Evolutionary conservation across 208 protist genomes (phyloP), one percentile per base, ranked within the genome.

Genomic region (Leishmania aethiopica): DNA sequence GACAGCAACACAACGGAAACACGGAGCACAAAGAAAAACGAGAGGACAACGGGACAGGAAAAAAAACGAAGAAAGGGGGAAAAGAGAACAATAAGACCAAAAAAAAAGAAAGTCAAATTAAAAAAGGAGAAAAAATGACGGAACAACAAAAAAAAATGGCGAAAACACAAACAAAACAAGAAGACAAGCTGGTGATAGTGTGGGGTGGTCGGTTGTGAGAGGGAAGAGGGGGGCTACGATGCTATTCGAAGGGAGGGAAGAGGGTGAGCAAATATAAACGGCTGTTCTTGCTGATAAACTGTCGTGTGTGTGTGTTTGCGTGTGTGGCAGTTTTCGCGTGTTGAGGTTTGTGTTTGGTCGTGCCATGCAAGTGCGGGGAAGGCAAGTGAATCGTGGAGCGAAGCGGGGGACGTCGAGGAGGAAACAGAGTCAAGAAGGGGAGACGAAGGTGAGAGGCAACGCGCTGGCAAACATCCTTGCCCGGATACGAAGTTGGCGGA

Each of bases 131-230:
- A 60, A 60, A 42, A 40, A 17, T 10, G 40, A 28, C 60, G 51
- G 35, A 37, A 28, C 15, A 13, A 57, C 13, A 42, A 42, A 42
- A 42, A 42, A 42, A 42, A 42, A 45, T 25, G 45, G 53, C n/a
- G 32, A 67, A 53, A 86, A 57, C 11, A 77, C 66, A 64, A 45
- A 69, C 45, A 13, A 47, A 13, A 47, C 45, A 47, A 13, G 6
- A 47, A 67, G 71, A 83, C 11, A 81, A 86, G 70, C 62, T 67
- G 62, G 40, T 67, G 62, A 67, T 67, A 64, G 62, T 59, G 32
- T 4, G 22, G n/a, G 77, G 70, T 81, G 13, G 2, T 75, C 6
- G 15, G 40, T 10, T 42, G 71, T 42, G 71, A 53, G 49, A 76
- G 64, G 32, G 28, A 55, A 59, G 51, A 42, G 32, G 25, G 11